Conservation (phyloP, 2,329 filamentous ascomycete species). For the Cercospora sp. region DNA sequence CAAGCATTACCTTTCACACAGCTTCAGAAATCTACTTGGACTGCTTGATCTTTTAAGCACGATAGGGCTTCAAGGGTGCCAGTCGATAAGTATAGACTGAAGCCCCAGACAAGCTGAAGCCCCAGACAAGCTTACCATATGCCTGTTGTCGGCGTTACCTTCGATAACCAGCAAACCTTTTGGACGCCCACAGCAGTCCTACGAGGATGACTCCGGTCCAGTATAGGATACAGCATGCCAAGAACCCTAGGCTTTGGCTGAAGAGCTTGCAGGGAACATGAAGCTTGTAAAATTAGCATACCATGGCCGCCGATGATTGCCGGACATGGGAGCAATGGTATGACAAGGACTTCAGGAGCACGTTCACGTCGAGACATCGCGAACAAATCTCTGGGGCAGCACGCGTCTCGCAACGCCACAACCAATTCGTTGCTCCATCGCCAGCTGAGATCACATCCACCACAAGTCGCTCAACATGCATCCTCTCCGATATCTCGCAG, state of each 20-base stretch:
- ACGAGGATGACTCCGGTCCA: neutral
- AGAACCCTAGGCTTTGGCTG: neutral
- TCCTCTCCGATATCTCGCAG: neutral
- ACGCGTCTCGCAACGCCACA: neutral
- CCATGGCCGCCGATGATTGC: neutral
- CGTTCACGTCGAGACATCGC: neutral
- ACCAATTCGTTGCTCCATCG: neutral
- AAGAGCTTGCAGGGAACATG: neutral
- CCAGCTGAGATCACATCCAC: no score
- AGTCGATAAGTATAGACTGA: no score
- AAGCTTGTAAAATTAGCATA: constrained; percentile 8
- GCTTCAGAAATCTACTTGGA: neutral
- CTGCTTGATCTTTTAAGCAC: neutral
- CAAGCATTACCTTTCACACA: neutral
- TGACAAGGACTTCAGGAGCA: constrained; percentile 3
- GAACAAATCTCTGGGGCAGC: neutral
- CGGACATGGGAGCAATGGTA: neutral
- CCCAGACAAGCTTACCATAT: neutral
- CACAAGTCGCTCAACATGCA: neutral
- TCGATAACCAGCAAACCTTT: no score
- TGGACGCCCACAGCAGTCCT: no score
- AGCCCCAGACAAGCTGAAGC: neutral
- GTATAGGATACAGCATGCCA: neutral
- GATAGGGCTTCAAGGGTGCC: rapidly evolving
- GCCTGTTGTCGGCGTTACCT: no score